Evolutionary conservation across 176 grass and related monocot species (phyloP).

Genomic region (Carex myosuroides): DNA sequence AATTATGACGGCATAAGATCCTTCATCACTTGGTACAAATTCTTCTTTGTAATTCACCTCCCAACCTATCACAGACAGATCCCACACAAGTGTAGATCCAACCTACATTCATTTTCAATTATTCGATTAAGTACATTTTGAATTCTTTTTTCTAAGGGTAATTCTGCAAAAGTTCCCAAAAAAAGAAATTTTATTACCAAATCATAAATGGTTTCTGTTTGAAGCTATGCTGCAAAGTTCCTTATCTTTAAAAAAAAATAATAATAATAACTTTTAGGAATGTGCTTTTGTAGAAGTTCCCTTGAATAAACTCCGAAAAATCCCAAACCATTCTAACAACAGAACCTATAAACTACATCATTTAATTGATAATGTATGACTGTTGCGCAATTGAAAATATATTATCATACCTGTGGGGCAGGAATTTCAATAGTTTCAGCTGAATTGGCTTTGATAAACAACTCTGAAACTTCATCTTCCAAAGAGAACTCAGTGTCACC

Average conservation of each 20-base stretch:
- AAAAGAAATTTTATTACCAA: neutral
- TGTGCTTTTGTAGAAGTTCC: neutral
- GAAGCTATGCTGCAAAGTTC: neutral
- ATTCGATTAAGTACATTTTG: neutral
- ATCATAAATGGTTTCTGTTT: neutral
- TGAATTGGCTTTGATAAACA: conserved; percentile 47
- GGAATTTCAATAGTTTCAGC: conserved; percentile 62
- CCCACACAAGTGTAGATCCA: conserved; percentile 58
- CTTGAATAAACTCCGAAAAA: neutral
- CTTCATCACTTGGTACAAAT: conserved; percentile 75
- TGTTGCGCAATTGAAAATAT: neutral
- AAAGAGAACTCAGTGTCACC: conserved; percentile 42
- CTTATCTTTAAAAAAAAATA: neutral
- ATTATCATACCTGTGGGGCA: conserved; percentile 38
- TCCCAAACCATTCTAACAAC: neutral
- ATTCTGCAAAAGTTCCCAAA: neutral
- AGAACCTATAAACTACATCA: neutral
- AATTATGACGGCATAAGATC: conserved; percentile 76
- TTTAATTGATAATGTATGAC: neutral
- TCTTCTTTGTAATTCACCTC: conserved; percentile 98
- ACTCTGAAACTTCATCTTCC: conserved; percentile 46
- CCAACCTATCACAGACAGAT: conserved; percentile 80
- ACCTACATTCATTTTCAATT: conserved; percentile 28
- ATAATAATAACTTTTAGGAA: neutral
- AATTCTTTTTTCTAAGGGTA: neutral